Base-by-base conservation (phyloP, 805 yeast genomes). In the Brettanomyces sp. region DNA sequence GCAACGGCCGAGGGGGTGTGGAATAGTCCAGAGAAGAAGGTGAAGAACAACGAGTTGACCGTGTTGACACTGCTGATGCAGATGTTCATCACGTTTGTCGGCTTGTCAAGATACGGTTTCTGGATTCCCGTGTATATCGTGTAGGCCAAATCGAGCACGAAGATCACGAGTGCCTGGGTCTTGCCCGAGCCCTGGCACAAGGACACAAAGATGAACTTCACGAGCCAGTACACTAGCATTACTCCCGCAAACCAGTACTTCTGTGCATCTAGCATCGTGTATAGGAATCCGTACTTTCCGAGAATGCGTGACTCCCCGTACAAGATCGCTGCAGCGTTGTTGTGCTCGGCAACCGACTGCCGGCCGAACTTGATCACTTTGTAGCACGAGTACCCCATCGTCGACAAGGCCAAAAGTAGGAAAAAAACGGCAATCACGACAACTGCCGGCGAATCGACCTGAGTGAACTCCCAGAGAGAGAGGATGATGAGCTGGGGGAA, bases 391-490 rank as follows among this genome's bases (percentile, higher is more conserved):
- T 82, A 82, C 2, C 69, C 66, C 69, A 87, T 68, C 35, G 85
- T 69, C 2, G 78, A 76, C 5, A 82, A 49, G 1, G 85, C 70
- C 47, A 83, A 65, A 1, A 87, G 42, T 37, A 90, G 67, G 62
- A 86, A 80, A 42, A 90, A 65, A 35, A 77, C 82, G 2, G 95
- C 91, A 48, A 87, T 66, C 4, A 87, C 89, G 47, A 90, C 78
- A 30, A 90, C 88, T 1, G 96, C 96, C 1, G 95, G 84, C 1
- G 96, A 88, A 58, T 90, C 96, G 44, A 74, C 67, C 56, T 73
- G 74, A 6, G 83, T 77, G 63, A 88, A 89, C 67, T 90, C 96
- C 93, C 95, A 90, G 45, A 89, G 70, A 9, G 95, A 80, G 47
- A 90, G 72, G 44, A 89, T 77, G 14, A 80, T 70, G 47, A 90